Evolutionary conservation across 768 basidiomycete species (phyloP).

Genomic region (Hericium erinaceus): DNA sequence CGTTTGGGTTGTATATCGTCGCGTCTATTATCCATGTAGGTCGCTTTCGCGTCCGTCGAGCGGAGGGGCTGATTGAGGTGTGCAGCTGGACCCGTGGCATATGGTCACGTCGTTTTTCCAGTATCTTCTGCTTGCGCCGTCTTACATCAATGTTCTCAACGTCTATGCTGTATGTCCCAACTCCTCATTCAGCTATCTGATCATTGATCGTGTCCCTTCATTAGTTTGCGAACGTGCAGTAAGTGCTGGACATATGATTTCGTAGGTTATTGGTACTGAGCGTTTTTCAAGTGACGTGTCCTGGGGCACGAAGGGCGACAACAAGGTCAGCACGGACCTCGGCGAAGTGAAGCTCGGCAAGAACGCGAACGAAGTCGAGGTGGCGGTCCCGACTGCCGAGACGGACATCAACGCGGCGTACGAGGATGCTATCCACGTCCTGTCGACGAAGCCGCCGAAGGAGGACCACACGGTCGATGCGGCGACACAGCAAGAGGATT

Average conservation of each 20-base stretch:
- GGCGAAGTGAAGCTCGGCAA: constrained; percentile 65
- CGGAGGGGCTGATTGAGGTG: constrained; percentile 3
- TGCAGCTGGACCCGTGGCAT: constrained; percentile 93
- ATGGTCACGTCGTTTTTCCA: constrained; percentile 97
- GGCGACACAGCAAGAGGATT: constrained; percentile 69
- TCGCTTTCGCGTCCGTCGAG: constrained; percentile 12
- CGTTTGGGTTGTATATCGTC: constrained; percentile 80
- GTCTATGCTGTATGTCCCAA: constrained; percentile 61
- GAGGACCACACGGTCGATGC: constrained; percentile 52
- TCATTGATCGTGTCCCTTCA: background rate
- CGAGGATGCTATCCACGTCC: constrained; percentile 80
- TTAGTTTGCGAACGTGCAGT: constrained; percentile 78
- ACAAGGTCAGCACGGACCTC: constrained; percentile 75
- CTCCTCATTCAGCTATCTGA: background rate
- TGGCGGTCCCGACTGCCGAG: constrained; percentile 75
- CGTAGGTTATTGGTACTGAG: background rate
- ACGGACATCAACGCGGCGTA: constrained; percentile 87
- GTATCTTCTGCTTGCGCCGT: constrained; percentile 85
- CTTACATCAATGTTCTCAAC: constrained; percentile 89
- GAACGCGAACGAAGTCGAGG: constrained; percentile 79
- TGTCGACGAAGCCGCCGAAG: constrained; percentile 73
- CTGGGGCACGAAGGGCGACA: constrained; percentile 95
- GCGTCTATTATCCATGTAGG: constrained; percentile 80
- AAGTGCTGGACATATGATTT: constrained; percentile 9
- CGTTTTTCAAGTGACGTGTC: constrained; percentile 57